Base-by-base conservation (phyloP, 805 yeast species). In the Pichia sporocuriosa region DNA sequence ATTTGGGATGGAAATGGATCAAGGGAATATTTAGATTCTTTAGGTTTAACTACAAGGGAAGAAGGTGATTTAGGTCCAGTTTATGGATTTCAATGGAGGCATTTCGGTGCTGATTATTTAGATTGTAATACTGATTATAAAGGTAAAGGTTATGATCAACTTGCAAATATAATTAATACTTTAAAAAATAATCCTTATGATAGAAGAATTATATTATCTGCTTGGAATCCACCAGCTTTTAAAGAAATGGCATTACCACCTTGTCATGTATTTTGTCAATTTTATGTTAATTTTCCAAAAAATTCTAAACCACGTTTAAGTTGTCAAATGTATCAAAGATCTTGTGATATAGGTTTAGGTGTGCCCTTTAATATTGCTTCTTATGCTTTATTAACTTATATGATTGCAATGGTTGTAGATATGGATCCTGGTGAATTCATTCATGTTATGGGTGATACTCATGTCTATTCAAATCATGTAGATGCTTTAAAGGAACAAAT, bases 321-420 rank as follows among this genome's bases (percentile, higher is more conserved):
- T 11, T 93, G 98, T 61, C 75, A 83, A 44, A 68, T 93, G 68
- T 93, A 93, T 63, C 99, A 93, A 66, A 77, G 99, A 55, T 84
- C 96, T n/a, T 90, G 97, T 63, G 99, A 93, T 58, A 89, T 93
- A 96, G 99, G 99, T 0, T 73, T 93, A n/a, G 99, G 99, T 12
- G 97, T 93, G 19, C 99, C 99, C 1, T 93, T 93, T 64, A 93
- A 93, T 59, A 93, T 93, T 56, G 98, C 99, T 0, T 87, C 97
- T 0, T 93, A 93, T 59, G 95, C 98, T 0, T 68, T 93, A 41
- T 70, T 93, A 47, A 89, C 97, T 2, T 81, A 76, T 53, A 90
- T 93, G 97, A 83, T 93, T 49, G 98, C 99, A 2, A 86, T 85
- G 47, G 83, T 93, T n/a, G 88, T 88, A 33, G 95, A 77, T 50